Conservation (phyloP, 2,329 filamentous ascomycete genomes). For the Diplodia mutila region DNA sequence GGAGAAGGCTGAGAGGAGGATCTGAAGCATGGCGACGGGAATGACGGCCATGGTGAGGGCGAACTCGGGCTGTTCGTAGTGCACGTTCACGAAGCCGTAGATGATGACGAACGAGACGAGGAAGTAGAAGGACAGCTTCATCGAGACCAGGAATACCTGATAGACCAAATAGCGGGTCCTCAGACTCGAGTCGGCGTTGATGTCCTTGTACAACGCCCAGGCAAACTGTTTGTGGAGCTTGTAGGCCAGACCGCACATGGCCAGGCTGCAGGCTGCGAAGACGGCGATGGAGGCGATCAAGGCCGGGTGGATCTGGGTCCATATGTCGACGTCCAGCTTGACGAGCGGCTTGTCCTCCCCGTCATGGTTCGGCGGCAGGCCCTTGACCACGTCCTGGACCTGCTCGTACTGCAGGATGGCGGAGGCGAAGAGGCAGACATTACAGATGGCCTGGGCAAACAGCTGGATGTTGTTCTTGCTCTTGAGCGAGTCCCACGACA, state of each 20-base stretch:
- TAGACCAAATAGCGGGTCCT: conserved; percentile 28
- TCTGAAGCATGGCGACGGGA: conserved; percentile 29
- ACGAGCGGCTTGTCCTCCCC: conserved; percentile 28
- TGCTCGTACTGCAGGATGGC: conserved; percentile 33
- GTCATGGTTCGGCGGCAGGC: neutral
- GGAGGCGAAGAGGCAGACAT: conserved; percentile 30
- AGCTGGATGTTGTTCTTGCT: conserved; percentile 36
- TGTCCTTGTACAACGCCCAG: conserved; percentile 32
- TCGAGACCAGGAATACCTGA: conserved; percentile 31
- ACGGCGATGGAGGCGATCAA: conserved; percentile 21
- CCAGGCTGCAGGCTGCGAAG: conserved; percentile 23
- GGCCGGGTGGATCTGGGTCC: conserved; percentile 22
- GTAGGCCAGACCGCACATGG: conserved; percentile 26
- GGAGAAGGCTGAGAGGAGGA: conserved; percentile 27
- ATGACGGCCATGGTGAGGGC: conserved; percentile 34
- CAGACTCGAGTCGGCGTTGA: conserved; percentile 29
- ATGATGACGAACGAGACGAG: conserved; percentile 32
- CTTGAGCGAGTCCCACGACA: conserved; percentile 34
- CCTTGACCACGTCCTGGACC: conserved; percentile 10
- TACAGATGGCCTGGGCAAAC: conserved; percentile 31
- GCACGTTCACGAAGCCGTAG: conserved; percentile 33
- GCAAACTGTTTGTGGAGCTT: conserved; percentile 30
- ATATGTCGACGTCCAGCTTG: conserved; percentile 28
- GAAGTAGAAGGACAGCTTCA: conserved; percentile 33
- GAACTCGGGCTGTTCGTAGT: conserved; percentile 33